Conservation (phyloP, 495 filamentous ascomycete species). For the Penicillium fimorum region DNA sequence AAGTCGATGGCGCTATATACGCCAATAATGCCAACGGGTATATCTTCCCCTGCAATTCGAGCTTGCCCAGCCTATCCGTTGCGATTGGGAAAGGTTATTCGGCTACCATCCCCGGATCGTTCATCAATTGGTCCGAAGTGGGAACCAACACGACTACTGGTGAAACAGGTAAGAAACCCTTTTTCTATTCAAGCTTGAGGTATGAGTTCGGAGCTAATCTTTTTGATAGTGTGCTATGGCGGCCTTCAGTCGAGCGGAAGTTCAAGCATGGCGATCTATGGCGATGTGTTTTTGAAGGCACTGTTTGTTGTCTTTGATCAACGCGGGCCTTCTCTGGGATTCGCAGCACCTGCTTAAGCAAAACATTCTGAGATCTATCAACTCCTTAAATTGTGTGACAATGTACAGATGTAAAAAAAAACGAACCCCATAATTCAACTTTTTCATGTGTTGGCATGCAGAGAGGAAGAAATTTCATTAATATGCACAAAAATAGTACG, state of each 20-base stretch:
- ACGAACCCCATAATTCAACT: background rate
- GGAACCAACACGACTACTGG: constrained; percentile 45
- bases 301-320: constrained; percentile 77
- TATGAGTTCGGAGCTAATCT: constrained; percentile 45
- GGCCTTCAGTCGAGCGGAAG: constrained; percentile 64
- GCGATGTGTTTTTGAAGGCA: constrained; percentile 77
- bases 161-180: constrained; percentile 33
- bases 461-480: background rate
- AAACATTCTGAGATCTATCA: background rate
- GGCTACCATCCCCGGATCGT: constrained; percentile 62
- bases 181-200: constrained; percentile 15
- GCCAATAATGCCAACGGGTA: constrained; percentile 55
- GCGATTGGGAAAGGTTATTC: constrained; percentile 59
- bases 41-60: constrained; percentile 61
- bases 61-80: constrained; percentile 65
- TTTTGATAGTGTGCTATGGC: constrained; percentile 61
- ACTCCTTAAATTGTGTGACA: background rate
- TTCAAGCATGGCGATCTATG: constrained; percentile 65
- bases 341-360: constrained; percentile 27
- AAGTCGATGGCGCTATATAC: constrained; percentile 56
- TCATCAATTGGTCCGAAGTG: constrained; percentile 64
- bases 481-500: constrained; percentile 1
- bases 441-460: background rate
- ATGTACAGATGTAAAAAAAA: constrained; percentile 10
- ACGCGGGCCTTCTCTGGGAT: constrained; percentile 44